phyloP scores from a whole-genome alignment of 2,329 filamentous ascomycete species.

The Massarina eburnea region DNA sequence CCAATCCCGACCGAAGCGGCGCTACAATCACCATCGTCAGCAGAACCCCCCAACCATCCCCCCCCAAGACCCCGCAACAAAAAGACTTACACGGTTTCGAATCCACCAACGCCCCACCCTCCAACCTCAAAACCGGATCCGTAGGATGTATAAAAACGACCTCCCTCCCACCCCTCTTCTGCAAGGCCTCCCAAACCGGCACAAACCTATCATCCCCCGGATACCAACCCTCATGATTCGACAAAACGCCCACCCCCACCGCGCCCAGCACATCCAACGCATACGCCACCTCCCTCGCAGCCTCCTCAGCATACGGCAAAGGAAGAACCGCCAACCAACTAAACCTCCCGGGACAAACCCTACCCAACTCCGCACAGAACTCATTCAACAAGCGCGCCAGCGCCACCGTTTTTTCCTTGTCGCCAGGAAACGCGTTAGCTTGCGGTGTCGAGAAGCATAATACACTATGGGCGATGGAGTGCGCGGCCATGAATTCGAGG shows the following conservation, averaged over 20 bases:
- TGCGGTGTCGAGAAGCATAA: conserved; percentile 40
- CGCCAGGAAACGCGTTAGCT: conserved; percentile 33
- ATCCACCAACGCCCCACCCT: conserved; percentile 25
- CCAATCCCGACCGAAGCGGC: conserved; percentile 36
- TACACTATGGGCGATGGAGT: conserved; percentile 30
- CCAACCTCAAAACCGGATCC: conserved; percentile 33
- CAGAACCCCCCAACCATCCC: background rate
- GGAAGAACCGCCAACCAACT: conserved; percentile 31
- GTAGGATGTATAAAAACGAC: conserved; percentile 41
- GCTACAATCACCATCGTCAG: conserved; percentile 20
- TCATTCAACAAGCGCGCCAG: conserved; percentile 41
- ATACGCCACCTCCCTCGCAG: conserved; percentile 32
- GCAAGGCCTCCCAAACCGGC: conserved; percentile 29
- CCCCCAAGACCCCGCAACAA: background rate
- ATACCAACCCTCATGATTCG: conserved; percentile 39
- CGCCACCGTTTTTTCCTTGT: conserved; percentile 30
- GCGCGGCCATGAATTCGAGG: conserved; percentile 34
- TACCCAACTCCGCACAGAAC: conserved; percentile 26
- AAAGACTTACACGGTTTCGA: conserved; percentile 35
- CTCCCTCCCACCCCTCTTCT: conserved; percentile 23
- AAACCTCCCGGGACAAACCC: conserved; percentile 29
- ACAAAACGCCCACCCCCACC: conserved; percentile 34
- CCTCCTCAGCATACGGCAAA: conserved; percentile 34
- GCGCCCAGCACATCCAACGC: conserved; percentile 32
- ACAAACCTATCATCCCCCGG: conserved; percentile 30